Conservation (phyloP, 2,329 filamentous ascomycete species). For the Rhynchosporium agropyri region DNA sequence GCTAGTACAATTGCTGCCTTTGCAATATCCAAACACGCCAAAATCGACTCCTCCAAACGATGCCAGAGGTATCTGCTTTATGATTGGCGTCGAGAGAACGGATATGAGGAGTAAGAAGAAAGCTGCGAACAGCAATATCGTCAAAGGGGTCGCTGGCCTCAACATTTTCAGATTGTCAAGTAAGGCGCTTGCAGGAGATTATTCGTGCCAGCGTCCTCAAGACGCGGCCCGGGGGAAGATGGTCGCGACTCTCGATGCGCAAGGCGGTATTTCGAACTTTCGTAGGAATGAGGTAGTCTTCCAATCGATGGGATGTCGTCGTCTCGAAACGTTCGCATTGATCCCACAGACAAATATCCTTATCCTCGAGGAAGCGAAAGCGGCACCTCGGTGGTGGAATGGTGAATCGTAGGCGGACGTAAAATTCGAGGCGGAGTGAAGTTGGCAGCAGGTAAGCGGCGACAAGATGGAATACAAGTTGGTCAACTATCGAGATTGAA, state of each 20-base stretch:
- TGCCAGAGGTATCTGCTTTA: slow-evolving; percentile 81
- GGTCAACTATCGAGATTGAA: background rate
- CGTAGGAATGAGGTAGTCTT: background rate
- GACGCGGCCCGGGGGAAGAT: slow-evolving; percentile 45
- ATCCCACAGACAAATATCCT: slow-evolving; percentile 9
- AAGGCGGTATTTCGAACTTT: slow-evolving; percentile 10
- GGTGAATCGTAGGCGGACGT: slow-evolving; percentile 3
- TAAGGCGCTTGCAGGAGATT: slow-evolving; percentile 30
- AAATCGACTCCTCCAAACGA: slow-evolving; percentile 76
- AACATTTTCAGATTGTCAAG: slow-evolving; percentile 53
- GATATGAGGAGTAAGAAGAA: slow-evolving; percentile 85
- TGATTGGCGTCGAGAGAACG: slow-evolving; percentile 87
- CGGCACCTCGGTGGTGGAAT: background rate
- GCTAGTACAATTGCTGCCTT: slow-evolving; percentile 63
- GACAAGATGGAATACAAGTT: background rate
- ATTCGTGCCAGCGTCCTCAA: slow-evolving; percentile 48
- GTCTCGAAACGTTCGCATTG: slow-evolving; percentile 19
- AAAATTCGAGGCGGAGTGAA: slow-evolving; percentile 5
- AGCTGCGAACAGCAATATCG: slow-evolving; percentile 80
- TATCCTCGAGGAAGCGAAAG: slow-evolving; percentile 6
- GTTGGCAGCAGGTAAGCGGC: slow-evolving; percentile 10
- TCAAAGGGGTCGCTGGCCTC: slow-evolving; percentile 88
- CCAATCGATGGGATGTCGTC: background rate
- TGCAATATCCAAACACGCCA: slow-evolving; percentile 91
- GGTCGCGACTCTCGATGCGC: slow-evolving; percentile 24